Base-by-base conservation (phyloP, 352 stramenopile species). In the Thraustochytrium sp. region DNA sequence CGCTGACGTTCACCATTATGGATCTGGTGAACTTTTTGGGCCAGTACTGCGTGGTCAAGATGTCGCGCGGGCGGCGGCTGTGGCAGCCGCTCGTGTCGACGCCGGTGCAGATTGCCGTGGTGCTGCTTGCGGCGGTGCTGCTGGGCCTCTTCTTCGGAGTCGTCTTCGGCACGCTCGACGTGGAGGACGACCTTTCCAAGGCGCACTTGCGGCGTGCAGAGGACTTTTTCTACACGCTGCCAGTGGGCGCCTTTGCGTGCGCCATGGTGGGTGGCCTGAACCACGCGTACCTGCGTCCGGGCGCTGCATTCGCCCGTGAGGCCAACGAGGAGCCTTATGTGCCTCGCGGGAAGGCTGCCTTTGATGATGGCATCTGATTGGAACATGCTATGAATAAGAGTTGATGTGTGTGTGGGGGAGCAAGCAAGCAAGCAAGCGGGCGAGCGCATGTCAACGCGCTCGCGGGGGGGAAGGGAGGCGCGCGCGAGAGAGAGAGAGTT, bases 161-260 rank as follows among this genome's bases (percentile, higher is more conserved):
- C 31, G 68, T 80, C 51, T 80, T 80, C 63, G 68, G 68, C 48
- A 80, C 68, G 13, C 49, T 80, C n/a, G 68, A 80, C 31, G 68
- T 80, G 13, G 68, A 80, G 46, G 68, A 80, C 51, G 53, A 80
- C 29, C 9, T 80, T 5, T 44, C 31, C 0, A 61, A 72, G 21
- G 59, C 16, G 31, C 21, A 72, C 9, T 5, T 29, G 13, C 59
- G 34, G 21, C 13, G 11, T 21, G 59, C 13, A 11, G 11, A 44
- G 8, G 68, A 80, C 16, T 53, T 80, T 59, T 3, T 13, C 51
- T 80, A 80, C 68, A 80, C 68, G 23, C 51, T 80, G 11, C 68
- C 68, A 9, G 68, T 80, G 18, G 68, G 68, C 34, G 68, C 68
- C 4, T 13, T 53, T 26, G 68, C 68, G 8, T 80, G 68, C 68